phyloP scores from a whole-genome alignment of 305 asterid genomes.

The Plantago coronopus region DNA sequence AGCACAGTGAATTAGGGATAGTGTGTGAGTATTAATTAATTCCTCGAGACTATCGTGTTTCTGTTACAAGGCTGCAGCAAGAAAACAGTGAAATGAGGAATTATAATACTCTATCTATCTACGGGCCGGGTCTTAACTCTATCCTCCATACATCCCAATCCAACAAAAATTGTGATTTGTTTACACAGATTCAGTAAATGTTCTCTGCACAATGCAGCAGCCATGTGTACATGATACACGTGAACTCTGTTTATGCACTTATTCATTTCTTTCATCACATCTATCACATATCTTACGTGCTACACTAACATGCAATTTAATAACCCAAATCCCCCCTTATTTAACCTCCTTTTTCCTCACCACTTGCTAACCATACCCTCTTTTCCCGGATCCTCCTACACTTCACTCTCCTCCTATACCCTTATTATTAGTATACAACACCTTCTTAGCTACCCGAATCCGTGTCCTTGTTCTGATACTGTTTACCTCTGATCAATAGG shows the following conservation, averaged over 20 bases:
- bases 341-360: slow-evolving; percentile 3
- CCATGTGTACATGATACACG: slow-evolving; percentile 7
- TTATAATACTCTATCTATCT: too few species aligned
- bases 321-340: neutral
- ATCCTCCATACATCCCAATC: neutral
- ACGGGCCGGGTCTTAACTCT: too few species aligned
- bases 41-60: slow-evolving; percentile 2
- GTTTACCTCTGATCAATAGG: neutral
- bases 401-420: neutral
- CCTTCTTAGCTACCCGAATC: too few species aligned
- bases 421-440: neutral
- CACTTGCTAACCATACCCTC: slow-evolving; percentile 1
- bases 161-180: neutral
- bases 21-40: neutral
- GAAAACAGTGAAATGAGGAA: too few species aligned
- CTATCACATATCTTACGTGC: neutral
- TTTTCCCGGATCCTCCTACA: slow-evolving; percentile 3
- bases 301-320: neutral
- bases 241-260: neutral
- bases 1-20: too few species aligned
- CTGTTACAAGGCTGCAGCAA: too few species aligned
- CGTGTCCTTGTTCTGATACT: neutral
- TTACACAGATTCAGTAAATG: slow-evolving; percentile 5
- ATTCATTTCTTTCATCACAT: neutral
- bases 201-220: neutral